Conservation (phyloP, 2,329 filamentous ascomycete species). For the Endoconidiophora polonica region DNA sequence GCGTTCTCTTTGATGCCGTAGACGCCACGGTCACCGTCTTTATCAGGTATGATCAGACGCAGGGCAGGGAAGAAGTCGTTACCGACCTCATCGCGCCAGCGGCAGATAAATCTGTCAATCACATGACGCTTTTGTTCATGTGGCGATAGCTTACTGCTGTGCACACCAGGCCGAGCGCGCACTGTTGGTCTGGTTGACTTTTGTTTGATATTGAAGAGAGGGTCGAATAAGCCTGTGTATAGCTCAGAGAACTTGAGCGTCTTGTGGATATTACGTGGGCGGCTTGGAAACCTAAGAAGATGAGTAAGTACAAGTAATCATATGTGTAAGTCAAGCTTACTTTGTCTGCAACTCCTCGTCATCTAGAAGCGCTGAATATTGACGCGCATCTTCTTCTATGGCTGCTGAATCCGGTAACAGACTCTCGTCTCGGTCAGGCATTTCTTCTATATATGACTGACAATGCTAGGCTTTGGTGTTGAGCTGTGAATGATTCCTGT, state of each 20-base stretch:
- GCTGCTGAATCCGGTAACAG: slow-evolving; percentile 24
- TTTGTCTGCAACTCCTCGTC: slow-evolving; percentile 29
- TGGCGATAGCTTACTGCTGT: slow-evolving; percentile 45
- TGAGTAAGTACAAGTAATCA: background rate
- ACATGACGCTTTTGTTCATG: slow-evolving; percentile 67
- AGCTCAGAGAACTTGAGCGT: slow-evolving; percentile 74
- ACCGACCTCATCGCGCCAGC: slow-evolving; percentile 79
- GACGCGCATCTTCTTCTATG: slow-evolving; percentile 32
- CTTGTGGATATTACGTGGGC: slow-evolving; percentile 62
- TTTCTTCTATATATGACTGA: too few species aligned
- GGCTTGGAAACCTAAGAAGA: slow-evolving; percentile 53
- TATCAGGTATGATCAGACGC: slow-evolving; percentile 79
- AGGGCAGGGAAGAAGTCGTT: slow-evolving; percentile 87
- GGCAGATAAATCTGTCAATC: slow-evolving; percentile 69
- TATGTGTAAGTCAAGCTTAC: slow-evolving; percentile 16
- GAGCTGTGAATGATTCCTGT: too few species aligned
- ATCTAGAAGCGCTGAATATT: slow-evolving; percentile 28
- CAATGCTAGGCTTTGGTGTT: too few species aligned
- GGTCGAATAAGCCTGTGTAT: slow-evolving; percentile 65
- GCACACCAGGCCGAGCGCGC: slow-evolving; percentile 40
- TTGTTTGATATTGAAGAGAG: slow-evolving; percentile 61
- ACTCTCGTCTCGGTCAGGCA: too few species aligned
- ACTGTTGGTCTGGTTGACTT: slow-evolving; percentile 43
- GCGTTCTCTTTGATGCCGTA: slow-evolving; percentile 89
- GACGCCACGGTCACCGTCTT: slow-evolving; percentile 80